Evolutionary conservation across 2,329 filamentous ascomycete genomes (phyloP), one percentile per base, ranked within the genome.

Genomic region (Penicillium digitatum): DNA sequence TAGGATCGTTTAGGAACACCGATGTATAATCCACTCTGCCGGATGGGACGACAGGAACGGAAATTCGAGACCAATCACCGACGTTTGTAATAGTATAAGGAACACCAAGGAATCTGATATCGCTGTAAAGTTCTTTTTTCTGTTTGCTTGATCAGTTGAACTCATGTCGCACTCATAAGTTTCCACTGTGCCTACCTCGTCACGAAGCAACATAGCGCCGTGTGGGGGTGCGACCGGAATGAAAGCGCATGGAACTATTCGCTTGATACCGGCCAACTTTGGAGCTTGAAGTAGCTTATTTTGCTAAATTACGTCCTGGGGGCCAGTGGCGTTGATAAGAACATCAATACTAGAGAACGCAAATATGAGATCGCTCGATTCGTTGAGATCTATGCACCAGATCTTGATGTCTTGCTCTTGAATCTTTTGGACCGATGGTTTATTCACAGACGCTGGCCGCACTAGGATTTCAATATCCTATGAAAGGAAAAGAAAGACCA

Each of bases 81-180:
- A 79, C 72, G 45, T 82, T 80, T 32, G 82, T 76, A 57, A 78
- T 62, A 1, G 80, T 82, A 63, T 77, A 82, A 0, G 78, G 76
- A 0, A 82, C 67, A 5, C 69, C 61, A 0, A 76, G 55, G 12
- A 63, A 57, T 56, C 74, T 72, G 45, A 81, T 66, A 39, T 76
- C 69, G 37, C 77, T 66, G 42, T 76, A 67, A 2, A 79, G 66
- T 3, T 67, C 58, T 57, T 81, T 75, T 65, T 82, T 82, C 61
- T 73, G 52, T 35, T 18, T 5, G 16, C 10, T 18, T 37, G 34
- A 9, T 37, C 8, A 37, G 34, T 37, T 18, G 10, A 18, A 6
- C n/a, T 6, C n/a, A 18, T 8, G n/a, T 37, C 34, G 10, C n/a
- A 3, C 16, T 9, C 9, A 9, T 18, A 5, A 37, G 16, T 37